These are phyloP conservation scores for Acephala macrosclerotiorum DNA, from an alignment of 2,329 filamentous ascomycete genomes.

Conservation along the genomic window DNA sequence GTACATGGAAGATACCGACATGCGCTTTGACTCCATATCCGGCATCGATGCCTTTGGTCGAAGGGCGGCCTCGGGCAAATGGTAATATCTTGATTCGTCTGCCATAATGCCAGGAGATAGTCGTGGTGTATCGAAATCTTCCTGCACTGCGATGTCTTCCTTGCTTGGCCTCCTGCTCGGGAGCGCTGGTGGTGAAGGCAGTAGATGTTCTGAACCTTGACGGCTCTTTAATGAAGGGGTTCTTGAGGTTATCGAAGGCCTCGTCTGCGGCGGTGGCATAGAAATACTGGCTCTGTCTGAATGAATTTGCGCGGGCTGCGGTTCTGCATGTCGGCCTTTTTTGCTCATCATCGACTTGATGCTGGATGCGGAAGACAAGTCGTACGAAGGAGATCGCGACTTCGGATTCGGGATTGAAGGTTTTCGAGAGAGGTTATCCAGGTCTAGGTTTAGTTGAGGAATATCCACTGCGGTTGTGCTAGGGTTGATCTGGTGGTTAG, in stretches of 20 bases:
- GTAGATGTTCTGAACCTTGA: constrained; percentile 49
- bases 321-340: constrained; percentile 66
- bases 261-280: constrained; percentile 64
- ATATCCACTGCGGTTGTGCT: constrained; percentile 26
- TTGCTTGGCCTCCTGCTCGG: constrained; percentile 37
- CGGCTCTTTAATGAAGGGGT: constrained; percentile 41
- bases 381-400: constrained; percentile 43
- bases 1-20: constrained; percentile 77
- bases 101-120: constrained; percentile 47
- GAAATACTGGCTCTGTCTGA: constrained; percentile 68
- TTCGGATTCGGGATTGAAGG: constrained; percentile 22
- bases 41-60: constrained; percentile 56
- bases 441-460: constrained; percentile 20
- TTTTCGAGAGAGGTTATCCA: constrained; percentile 6
- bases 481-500: constrained; percentile 39
- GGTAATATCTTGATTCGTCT: constrained; percentile 36
- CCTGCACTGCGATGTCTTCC: constrained; percentile 53
- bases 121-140: constrained; percentile 57
- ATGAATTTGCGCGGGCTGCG: constrained; percentile 56
- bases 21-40: constrained; percentile 65
- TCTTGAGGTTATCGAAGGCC: constrained; percentile 48
- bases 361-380: constrained; percentile 55
- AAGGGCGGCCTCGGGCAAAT: constrained; percentile 57
- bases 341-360: constrained; percentile 47
- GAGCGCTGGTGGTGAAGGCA: constrained; percentile 48